Evolutionary conservation across 108 stramenopile genomes (phyloP).

Genomic region (Fistulifera solaris): DNA sequence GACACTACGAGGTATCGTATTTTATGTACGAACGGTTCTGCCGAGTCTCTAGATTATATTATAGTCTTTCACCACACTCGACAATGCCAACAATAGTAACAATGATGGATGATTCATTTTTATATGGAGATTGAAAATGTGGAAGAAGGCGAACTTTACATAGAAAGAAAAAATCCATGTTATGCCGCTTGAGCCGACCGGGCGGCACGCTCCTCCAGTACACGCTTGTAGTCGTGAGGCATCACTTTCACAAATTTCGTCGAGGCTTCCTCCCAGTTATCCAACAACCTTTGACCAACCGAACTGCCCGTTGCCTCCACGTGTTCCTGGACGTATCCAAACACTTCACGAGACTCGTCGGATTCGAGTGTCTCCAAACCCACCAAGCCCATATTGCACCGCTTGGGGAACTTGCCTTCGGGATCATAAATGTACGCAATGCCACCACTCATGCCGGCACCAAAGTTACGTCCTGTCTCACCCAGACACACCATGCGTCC

Average conservation of each 20-base stretch:
- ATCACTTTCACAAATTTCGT: conserved; percentile 90
- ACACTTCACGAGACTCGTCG: conserved; percentile 79
- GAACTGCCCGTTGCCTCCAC: conserved; percentile 76
- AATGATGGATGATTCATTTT: too few species aligned
- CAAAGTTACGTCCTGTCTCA: conserved; percentile 95
- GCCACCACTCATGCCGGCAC: conserved; percentile 98
- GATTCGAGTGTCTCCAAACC: conserved; percentile 72
- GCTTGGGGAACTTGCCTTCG: conserved; percentile 75
- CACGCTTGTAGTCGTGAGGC: conserved; percentile 95
- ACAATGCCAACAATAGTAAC: too few species aligned
- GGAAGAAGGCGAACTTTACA: too few species aligned
- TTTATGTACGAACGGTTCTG: too few species aligned
- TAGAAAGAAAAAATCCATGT: background rate
- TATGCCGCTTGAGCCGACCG: conserved; percentile 43
- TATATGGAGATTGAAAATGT: too few species aligned
- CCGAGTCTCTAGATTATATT: too few species aligned
- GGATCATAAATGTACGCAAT: conserved; percentile 96
- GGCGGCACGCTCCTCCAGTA: conserved; percentile 63
- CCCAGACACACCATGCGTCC: conserved; percentile 90
- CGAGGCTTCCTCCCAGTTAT: conserved; percentile 72
- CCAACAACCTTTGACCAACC: conserved; percentile 78
- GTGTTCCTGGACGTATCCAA: conserved; percentile 86
- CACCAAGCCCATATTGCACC: conserved; percentile 98
- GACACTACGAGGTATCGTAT: too few species aligned
- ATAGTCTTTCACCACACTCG: too few species aligned